Evolutionary conservation across 257 asterid genomes (phyloP), one percentile per base, ranked within the genome.

Genomic region (Nicotiana tabacum): DNA sequence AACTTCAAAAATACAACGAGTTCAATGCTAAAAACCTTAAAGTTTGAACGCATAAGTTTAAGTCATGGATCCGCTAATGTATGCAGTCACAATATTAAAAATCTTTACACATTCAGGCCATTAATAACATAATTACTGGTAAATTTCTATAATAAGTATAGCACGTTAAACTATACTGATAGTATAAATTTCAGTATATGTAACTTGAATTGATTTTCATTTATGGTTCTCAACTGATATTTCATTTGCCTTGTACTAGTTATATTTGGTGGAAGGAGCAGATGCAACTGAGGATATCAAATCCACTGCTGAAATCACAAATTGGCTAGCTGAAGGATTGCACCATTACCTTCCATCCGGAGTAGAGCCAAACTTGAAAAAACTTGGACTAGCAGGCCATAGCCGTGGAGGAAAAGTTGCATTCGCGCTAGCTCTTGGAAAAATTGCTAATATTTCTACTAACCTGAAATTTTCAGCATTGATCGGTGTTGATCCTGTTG

Each of bases 401-500:
- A 95, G 98, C 35, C 91, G 98, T 0, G 98, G 98, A 12, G 98
- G 96, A 29, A 95, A 95, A 85, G 98, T 91, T 1, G 97, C 98
- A 1, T 95, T 95, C 60, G 97, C 91, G 11, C 68, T 91, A 6
- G 91, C 94, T 30, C 89, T 92, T 24, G 55, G 43, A 5, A 89
- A 89, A 32, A 83, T 77, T 77, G 58, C 69, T 5, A 84, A 57
- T 57, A 57, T 57, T 17, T 17, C 89, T 11, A 1, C 88, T 35
- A 5, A 33, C 17, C 79, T 87, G n/a, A 91, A 88, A 61, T 85
- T 93, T 69, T 93, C 97, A 21, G 98, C 95, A 80, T 53, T 95
- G 15, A 90, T 95, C 68, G 98, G 98, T 15, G 86, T 95, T 17
- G 98, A 92, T 70, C 98, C 98, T 0, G 98, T 93, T 5, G 98